Evolutionary conservation across 768 basidiomycete genomes (phyloP).

Genomic region (Termitomyces heimii): DNA sequence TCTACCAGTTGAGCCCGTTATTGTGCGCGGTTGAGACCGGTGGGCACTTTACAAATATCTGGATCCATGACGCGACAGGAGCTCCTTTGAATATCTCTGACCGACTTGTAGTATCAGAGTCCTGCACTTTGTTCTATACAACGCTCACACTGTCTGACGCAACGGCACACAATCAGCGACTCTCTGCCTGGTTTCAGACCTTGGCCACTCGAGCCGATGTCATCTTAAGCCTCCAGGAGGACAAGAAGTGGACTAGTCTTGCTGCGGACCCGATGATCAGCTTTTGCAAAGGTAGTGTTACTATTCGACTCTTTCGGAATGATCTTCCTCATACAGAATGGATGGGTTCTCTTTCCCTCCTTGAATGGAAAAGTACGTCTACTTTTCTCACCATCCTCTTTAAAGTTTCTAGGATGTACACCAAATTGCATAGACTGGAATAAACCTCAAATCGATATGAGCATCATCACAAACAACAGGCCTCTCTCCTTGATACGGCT

Average conservation of each 20-base stretch:
- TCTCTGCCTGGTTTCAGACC: slow-evolving; percentile 25
- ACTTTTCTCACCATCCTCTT: slow-evolving; percentile 1
- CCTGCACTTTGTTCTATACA: slow-evolving; percentile 16
- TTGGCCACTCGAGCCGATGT: slow-evolving; percentile 24
- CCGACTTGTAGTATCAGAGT: slow-evolving; percentile 2
- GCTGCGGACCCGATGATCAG: not conserved
- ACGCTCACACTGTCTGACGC: not conserved
- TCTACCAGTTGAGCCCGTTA: slow-evolving; percentile 25
- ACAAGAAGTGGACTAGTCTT: slow-evolving; percentile 16
- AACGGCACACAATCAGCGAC: not conserved
- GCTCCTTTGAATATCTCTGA: not conserved
- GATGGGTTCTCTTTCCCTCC: slow-evolving; percentile 52
- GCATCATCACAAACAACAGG: slow-evolving; percentile 73
- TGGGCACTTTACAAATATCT: slow-evolving; percentile 19
- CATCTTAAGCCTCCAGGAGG: slow-evolving; percentile 26
- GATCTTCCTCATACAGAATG: slow-evolving; percentile 52
- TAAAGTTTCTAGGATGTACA: slow-evolving; percentile 10
- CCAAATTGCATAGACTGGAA: slow-evolving; percentile 62
- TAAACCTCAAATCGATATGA: slow-evolving; percentile 58
- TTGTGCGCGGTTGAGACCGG: slow-evolving; percentile 29
- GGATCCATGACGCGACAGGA: slow-evolving; percentile 20
- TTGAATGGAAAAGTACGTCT: slow-evolving; percentile 53
- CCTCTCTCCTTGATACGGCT: slow-evolving; percentile 67
- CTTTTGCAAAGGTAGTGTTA: slow-evolving; percentile 19
- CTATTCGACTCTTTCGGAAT: slow-evolving; percentile 38